Percentiles rank a stretch among this genome's conserved stretches.
phyloP scores from a whole-genome alignment of 1,284 basidiomycete genomes.

The Mycena sp. region DNA sequence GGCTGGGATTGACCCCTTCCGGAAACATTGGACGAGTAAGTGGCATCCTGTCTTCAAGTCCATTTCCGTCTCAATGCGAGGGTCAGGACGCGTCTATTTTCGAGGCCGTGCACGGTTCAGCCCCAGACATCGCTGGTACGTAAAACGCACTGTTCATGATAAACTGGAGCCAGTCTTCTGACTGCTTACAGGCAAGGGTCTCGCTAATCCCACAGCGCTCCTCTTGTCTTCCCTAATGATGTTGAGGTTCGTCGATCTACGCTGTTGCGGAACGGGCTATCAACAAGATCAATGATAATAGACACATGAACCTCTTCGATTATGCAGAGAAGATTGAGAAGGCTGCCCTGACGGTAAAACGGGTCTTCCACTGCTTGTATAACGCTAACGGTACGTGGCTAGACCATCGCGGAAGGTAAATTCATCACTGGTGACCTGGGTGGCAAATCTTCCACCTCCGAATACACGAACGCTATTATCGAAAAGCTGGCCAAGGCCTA shows the following conservation, averaged over 20 bases:
- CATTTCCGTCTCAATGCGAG: background rate
- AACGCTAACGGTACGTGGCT: conserved; percentile 27
- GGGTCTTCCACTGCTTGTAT: conserved; percentile 33
- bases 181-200: conserved; percentile 73
- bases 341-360: conserved; percentile 83
- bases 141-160: background rate
- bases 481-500: conserved; percentile 64
- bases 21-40: conserved; percentile 95
- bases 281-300: conserved; percentile 52
- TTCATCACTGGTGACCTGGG: conserved; percentile 93
- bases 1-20: conserved; percentile 96
- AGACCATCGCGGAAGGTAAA: conserved; percentile 97
- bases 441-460: conserved; percentile 86
- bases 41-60: conserved; percentile 20
- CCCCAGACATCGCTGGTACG: conserved; percentile 81
- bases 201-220: conserved; percentile 98
- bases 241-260: conserved; percentile 71
- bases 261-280: conserved; percentile 12
- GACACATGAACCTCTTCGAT: conserved; percentile 93
- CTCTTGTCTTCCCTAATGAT: conserved; percentile 97
- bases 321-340: conserved; percentile 93
- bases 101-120: conserved; percentile 98
- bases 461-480: conserved; percentile 92
- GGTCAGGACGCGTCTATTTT: conserved; percentile 96
- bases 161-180: background rate